Conservation (phyloP, 2,329 filamentous ascomycete genomes). For the Neopestalotiopsis sp. region DNA sequence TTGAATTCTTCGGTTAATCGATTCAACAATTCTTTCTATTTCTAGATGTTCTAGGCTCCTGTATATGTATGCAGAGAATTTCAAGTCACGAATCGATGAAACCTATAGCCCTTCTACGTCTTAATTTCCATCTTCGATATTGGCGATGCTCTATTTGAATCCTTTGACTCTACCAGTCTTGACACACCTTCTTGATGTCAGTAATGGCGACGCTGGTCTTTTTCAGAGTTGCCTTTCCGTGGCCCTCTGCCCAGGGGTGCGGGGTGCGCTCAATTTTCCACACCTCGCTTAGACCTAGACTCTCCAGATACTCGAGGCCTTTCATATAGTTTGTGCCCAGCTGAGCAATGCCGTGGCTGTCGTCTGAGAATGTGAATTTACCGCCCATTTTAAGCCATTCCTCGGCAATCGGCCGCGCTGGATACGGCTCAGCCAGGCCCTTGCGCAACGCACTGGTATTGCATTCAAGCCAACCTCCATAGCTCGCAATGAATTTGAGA, state of each 20-base stretch:
- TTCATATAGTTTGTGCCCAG: conserved; percentile 83
- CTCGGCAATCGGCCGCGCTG: conserved; percentile 78
- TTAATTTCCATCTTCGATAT: neutral
- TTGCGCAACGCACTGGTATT: conserved; percentile 90
- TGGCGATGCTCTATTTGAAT: neutral
- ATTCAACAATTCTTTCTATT: too few species aligned
- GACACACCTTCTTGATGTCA: conserved; percentile 20
- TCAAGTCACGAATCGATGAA: too few species aligned
- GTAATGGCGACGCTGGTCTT: conserved; percentile 50
- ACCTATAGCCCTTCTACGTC: neutral
- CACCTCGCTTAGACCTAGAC: conserved; percentile 67
- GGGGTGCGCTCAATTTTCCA: conserved; percentile 57
- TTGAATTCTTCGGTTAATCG: too few species aligned
- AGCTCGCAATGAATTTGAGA: conserved; percentile 70
- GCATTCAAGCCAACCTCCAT: conserved; percentile 86
- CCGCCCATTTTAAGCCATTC: conserved; percentile 77
- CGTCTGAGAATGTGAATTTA: conserved; percentile 89
- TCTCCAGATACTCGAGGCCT: conserved; percentile 73
- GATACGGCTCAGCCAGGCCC: conserved; percentile 90
- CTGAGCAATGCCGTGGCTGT: conserved; percentile 89
- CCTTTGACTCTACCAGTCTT: neutral
- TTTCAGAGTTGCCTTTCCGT: conserved; percentile 42
- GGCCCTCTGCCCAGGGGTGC: conserved; percentile 33
- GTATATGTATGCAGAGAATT: too few species aligned
- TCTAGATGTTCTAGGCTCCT: too few species aligned